These are phyloP conservation scores for Colletotrichum paranaense DNA, from an alignment of 2,329 filamentous ascomycete species.

Conservation along the genomic window DNA sequence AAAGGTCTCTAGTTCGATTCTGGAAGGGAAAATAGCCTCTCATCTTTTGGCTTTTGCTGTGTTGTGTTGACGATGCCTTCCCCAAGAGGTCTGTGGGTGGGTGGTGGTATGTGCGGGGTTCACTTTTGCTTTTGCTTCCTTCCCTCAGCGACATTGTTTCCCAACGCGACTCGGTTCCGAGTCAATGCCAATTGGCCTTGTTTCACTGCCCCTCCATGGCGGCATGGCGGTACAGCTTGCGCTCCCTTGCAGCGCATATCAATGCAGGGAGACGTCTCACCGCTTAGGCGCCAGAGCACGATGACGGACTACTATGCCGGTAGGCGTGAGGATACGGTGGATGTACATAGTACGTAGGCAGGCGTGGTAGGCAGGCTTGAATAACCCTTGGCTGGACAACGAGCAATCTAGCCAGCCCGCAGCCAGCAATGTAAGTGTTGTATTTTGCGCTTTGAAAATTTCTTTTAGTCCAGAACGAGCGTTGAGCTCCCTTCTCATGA, in stretches of 20 bases:
- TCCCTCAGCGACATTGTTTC: not conserved
- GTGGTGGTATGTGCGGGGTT: not conserved
- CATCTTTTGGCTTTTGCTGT: not conserved
- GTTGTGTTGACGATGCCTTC: not conserved
- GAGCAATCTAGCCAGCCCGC: constrained; percentile 2
- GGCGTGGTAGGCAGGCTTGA: not conserved
- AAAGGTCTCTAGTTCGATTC: constrained; percentile 38
- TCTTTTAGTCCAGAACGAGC: constrained; percentile 27
- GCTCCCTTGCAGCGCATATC: not conserved
- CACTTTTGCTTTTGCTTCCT: not conserved
- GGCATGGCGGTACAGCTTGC: not conserved
- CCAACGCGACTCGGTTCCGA: not conserved
- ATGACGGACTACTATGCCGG: not conserved
- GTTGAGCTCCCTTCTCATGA: constrained; percentile 36
- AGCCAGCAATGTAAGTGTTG: not conserved
- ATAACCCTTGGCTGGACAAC: not conserved
- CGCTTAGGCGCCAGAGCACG: not conserved
- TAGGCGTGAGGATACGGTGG: not conserved
- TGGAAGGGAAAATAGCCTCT: constrained; percentile 22
- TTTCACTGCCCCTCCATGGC: not conserved
- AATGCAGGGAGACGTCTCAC: constrained; percentile 15
- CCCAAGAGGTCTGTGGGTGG: no score
- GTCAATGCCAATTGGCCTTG: not conserved
- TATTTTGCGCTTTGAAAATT: constrained; percentile 1
- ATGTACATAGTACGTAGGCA: not conserved